A percentile compares a stretch with the other conserved stretches of the same genome.
These are phyloP conservation scores for Akanthomyces lecanii DNA, from an alignment of 2,329 filamentous ascomycete genomes.

Conservation along the genomic window DNA sequence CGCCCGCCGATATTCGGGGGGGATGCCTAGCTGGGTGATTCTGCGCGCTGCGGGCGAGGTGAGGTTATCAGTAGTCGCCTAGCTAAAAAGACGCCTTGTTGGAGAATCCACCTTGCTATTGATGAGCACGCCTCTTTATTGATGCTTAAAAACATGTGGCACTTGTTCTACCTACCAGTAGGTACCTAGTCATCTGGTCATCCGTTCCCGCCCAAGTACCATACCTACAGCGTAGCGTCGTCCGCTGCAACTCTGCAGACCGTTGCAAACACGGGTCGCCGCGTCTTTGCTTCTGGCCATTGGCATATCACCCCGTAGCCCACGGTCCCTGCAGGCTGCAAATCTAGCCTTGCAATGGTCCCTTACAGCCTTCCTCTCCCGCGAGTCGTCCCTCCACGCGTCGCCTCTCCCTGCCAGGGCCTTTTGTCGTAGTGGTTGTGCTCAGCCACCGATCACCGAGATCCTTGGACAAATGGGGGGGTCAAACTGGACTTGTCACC, in stretches of 20 bases:
- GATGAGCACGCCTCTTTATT: neutral
- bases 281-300: neutral
- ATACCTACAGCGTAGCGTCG: neutral
- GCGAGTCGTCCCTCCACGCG: constrained; percentile 3
- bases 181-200: neutral
- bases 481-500: neutral
- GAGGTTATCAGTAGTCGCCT: neutral
- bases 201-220: neutral
- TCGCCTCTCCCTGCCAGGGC: neutral
- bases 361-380: neutral
- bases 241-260: neutral
- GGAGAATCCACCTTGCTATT: neutral
- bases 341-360: too few species aligned
- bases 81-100: neutral
- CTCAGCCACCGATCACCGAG: constrained; percentile 14
- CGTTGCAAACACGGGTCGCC: neutral
- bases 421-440: neutral
- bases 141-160: neutral
- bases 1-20: too few species aligned
- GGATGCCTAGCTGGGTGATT: too few species aligned
- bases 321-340: neutral
- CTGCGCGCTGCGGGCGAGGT: neutral
- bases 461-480: constrained; percentile 12
- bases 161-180: neutral
- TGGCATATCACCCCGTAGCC: neutral